Evolutionary conservation across 176 grass and related monocot genomes (phyloP).

Genomic region (Rhynchospora breviuscula): DNA sequence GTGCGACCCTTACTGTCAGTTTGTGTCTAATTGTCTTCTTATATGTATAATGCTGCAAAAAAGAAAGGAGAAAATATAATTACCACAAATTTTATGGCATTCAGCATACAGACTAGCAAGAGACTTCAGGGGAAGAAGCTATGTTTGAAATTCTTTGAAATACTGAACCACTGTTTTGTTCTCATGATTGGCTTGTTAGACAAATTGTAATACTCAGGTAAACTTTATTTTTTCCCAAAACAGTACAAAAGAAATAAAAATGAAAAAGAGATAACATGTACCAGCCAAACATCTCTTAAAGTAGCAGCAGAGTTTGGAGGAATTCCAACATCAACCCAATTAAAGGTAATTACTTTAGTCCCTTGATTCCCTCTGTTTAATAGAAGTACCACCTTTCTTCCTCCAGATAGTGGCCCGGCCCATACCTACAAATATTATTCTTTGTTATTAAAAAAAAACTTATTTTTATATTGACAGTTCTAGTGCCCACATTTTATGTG

Average conservation of each 20-base stretch:
- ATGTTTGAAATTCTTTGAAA: not conserved
- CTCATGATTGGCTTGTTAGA: not conserved
- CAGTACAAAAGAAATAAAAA: not conserved
- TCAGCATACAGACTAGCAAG: not conserved
- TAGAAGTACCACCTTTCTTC: conserved; percentile 51
- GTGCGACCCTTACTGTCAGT: conserved; percentile 31
- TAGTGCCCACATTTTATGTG: no score
- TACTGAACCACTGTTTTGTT: not conserved
- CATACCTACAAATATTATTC: conserved; percentile 41
- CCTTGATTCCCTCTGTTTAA: conserved; percentile 33
- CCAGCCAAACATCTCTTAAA: conserved; percentile 62
- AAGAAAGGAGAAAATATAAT: not conserved
- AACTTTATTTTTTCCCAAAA: not conserved
- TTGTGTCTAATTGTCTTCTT: conserved; percentile 29
- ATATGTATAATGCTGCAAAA: conserved; percentile 45
- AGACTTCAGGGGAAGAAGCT: not conserved
- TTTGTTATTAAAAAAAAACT: not conserved
- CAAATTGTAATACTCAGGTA: not conserved
- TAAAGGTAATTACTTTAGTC: conserved; percentile 13
- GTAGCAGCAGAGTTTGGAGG: conserved; percentile 20
- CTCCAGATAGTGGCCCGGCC: conserved; percentile 38
- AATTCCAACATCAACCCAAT: conserved; percentile 52
- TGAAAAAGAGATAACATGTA: not conserved
- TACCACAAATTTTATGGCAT: not conserved
- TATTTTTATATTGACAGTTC: no score